These are phyloP conservation scores for Kwoniella sp. DNA, from an alignment of 768 basidiomycete genomes.

Conservation along the genomic window DNA sequence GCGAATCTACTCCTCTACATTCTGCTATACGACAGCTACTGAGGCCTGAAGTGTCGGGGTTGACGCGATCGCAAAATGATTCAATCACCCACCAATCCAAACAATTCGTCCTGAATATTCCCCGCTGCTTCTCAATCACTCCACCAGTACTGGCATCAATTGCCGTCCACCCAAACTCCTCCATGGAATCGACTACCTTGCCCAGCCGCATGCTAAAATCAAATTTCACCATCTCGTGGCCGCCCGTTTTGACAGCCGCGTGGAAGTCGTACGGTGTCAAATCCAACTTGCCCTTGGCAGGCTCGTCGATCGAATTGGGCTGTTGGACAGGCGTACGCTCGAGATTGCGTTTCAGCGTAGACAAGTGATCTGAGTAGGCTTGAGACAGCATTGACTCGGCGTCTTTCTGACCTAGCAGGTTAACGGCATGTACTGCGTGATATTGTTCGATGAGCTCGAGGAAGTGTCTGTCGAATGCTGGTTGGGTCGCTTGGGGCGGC, in stretches of 20 bases:
- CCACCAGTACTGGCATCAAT: conserved; percentile 43
- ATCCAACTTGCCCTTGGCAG: conserved; percentile 30
- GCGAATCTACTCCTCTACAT: not conserved
- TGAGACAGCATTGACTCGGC: conserved; percentile 82
- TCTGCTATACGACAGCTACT: conserved; percentile 8
- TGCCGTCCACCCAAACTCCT: conserved; percentile 77
- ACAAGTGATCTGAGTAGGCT: conserved; percentile 79
- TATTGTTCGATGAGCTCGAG: conserved; percentile 84
- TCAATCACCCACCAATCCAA: conserved; percentile 51
- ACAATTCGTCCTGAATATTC: conserved; percentile 67
- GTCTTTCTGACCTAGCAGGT: conserved; percentile 87
- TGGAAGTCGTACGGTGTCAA: conserved; percentile 95
- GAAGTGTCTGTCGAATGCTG: conserved; percentile 95
- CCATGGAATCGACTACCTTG: conserved; percentile 63
- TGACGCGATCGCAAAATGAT: too few species aligned
- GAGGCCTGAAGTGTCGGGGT: not conserved
- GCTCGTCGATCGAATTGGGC: conserved; percentile 54
- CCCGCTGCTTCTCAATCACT: conserved; percentile 77
- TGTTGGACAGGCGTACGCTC: conserved; percentile 18
- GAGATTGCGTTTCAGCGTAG: conserved; percentile 38
- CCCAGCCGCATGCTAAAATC: conserved; percentile 64
- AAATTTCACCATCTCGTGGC: conserved; percentile 80
- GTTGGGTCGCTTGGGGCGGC: conserved; percentile 86
- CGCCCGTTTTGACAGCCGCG: conserved; percentile 72
- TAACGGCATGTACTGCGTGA: conserved; percentile 79